Evolutionary conservation across 1,284 basidiomycete species (phyloP).

Genomic region (Heterobasidion occidentale): DNA sequence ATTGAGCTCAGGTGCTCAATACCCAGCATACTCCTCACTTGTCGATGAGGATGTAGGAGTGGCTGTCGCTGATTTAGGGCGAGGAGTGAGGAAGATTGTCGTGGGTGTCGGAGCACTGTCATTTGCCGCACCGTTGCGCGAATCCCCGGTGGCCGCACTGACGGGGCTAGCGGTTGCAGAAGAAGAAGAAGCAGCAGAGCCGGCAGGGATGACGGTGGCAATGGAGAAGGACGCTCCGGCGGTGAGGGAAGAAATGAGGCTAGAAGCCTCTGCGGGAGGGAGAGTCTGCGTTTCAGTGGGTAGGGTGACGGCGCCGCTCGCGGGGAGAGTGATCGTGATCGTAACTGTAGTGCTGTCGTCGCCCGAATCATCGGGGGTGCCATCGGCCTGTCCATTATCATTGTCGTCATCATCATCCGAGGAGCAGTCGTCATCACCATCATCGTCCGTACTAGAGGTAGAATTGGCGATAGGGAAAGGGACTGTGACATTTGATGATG

Average conservation of each 20-base stretch:
- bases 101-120: background rate
- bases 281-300: slow-evolving; percentile 29
- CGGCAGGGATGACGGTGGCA: background rate
- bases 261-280: slow-evolving; percentile 32
- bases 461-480: slow-evolving; percentile 14
- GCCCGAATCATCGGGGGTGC: background rate
- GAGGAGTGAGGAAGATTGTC: background rate
- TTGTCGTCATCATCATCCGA: background rate
- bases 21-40: background rate
- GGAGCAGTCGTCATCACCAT: slow-evolving; percentile 2
- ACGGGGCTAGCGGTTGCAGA: background rate
- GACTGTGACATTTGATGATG: slow-evolving; percentile 12
- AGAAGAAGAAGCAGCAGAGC: background rate
- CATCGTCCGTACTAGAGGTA: background rate
- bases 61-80: background rate
- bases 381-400: background rate
- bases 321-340: slow-evolving; percentile 21
- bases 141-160: background rate
- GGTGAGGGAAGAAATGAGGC: slow-evolving; percentile 29
- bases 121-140: background rate
- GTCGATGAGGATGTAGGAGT: background rate
- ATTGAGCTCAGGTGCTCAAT: background rate
- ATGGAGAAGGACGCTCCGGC: slow-evolving; percentile 5
- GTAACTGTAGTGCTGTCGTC: background rate
- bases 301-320: slow-evolving; percentile 19